Base-by-base conservation (phyloP, 768 basidiomycete genomes). In the Tephrocybe sp. region DNA sequence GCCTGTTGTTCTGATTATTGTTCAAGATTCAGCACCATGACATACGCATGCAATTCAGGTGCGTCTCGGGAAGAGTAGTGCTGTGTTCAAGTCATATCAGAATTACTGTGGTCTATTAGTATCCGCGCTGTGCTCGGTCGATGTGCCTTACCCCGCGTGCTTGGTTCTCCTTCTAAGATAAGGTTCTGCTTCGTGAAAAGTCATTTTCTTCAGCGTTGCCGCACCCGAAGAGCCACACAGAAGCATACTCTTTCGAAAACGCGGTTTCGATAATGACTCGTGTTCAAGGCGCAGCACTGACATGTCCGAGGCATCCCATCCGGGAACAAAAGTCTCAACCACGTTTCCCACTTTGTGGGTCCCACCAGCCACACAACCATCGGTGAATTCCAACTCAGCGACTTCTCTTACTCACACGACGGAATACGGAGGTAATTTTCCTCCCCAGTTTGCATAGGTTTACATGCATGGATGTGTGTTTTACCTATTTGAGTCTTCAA, bases 371-470 rank as follows among this genome's bases (percentile, higher is more conserved):
- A 38, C 37, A 38, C 22, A 6, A 37, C 45, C 15, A n/a, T 3
- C 15, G n/a, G n/a, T 42, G 25, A 29, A 9, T 47, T 39, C 24
- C 38, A 40, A 46, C 49, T 30, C 41, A 42, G 44, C 40, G 49
- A 41, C n/a, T 23, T n/a, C n/a, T 42, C 12, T 27, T 4, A 34
- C 4, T 34, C 33, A n/a, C 23, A 27, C 25, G 24, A 13, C 29
- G 24, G 10, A 42, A 42, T n/a, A 24, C 39, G 25, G 23, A 37
- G 19, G 31, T 22, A 36, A 43, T 37, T n/a, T 12, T 2, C 19
- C 10, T 16, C 36, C 16, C 12, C 30, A 45, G 47, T 23, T 43
- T 27, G 23, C n/a, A 19, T 33, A 11, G 33, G 21, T 30, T 42
- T 25, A n/a, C 34, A 7, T 27, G 18, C 40, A 4, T 42, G 45